Percentiles rank a stretch among this genome's conserved stretches.
Evolutionary conservation across 164 flowering plant genomes (phyloP).

Genomic region (Aristolochia californica): DNA sequence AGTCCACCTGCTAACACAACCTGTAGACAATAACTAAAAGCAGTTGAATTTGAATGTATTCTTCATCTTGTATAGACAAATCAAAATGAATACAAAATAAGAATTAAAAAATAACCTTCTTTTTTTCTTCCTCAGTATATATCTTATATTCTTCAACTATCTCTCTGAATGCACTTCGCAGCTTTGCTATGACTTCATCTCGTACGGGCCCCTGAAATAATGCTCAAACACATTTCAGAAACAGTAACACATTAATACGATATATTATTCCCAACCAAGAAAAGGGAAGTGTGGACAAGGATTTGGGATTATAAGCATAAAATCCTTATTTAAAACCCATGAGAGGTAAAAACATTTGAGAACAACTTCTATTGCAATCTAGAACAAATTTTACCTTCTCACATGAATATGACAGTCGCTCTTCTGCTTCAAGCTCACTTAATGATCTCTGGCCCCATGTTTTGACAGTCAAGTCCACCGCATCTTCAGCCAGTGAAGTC

Average conservation of each 20-base stretch:
- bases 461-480: constrained; percentile 69
- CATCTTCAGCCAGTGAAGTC: constrained; percentile 62
- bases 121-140: constrained; percentile 78
- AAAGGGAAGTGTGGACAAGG: too few relatives aligned
- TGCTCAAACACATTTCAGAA: too few relatives aligned
- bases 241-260: too few relatives aligned
- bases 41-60: constrained; percentile 1
- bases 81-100: neutral
- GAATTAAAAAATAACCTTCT: constrained; percentile 59
- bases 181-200: constrained; percentile 76
- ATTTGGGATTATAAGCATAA: too few relatives aligned
- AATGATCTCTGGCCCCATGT: constrained; percentile 83
- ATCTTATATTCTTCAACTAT: constrained; percentile 67
- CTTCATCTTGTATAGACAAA: too few relatives aligned
- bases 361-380: too few relatives aligned
- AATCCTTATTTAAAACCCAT: too few relatives aligned
- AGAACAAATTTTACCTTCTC: constrained; percentile 57
- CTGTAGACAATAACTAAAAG: constrained; percentile 22
- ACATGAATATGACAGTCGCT: constrained; percentile 85
- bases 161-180: constrained; percentile 58
- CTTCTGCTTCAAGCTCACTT: constrained; percentile 96
- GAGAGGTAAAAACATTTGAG: too few relatives aligned
- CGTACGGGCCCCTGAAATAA: constrained; percentile 65
- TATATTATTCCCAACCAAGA: too few relatives aligned
- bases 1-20: constrained; percentile 95